These are phyloP conservation scores for Neonectria magnoliae DNA, from an alignment of 2,329 filamentous ascomycete genomes.

Conservation along the genomic window DNA sequence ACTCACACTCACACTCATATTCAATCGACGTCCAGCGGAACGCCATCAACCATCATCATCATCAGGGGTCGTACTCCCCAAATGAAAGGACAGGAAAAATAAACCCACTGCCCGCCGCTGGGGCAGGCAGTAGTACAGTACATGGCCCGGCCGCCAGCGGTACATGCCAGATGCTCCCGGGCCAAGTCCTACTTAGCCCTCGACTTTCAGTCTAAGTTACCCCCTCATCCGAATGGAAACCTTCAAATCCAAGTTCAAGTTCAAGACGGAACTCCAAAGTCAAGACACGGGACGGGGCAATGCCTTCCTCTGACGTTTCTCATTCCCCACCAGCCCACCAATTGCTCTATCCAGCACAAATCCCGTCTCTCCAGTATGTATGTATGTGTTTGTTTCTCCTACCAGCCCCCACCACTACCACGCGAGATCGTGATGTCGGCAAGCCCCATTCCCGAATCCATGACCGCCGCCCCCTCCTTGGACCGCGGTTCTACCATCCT, in stretches of 20 bases:
- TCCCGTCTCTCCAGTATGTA: not conserved
- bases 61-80: constrained; percentile 16
- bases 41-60: not conserved
- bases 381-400: not conserved
- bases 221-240: constrained; percentile 6
- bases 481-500: constrained; percentile 19
- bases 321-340: constrained; percentile 9
- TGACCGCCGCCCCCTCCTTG: constrained; percentile 19
- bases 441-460: constrained; percentile 22
- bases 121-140: constrained; percentile 18
- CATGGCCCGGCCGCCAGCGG: not conserved
- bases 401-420: not conserved
- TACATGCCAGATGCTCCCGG: constrained; percentile 1
- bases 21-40: constrained; percentile 6
- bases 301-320: constrained; percentile 12
- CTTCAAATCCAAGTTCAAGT: constrained; percentile 14
- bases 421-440: not conserved
- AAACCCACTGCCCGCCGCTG: not conserved
- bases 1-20: too few relatives aligned
- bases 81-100: constrained; percentile 11
- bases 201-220: not conserved
- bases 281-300: constrained; percentile 14
- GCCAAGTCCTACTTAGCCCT: not conserved
- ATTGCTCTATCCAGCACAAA: not conserved
- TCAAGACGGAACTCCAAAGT: not conserved